Base-by-base conservation (phyloP, 768 basidiomycete genomes). In the Tephrocybe sp. region DNA sequence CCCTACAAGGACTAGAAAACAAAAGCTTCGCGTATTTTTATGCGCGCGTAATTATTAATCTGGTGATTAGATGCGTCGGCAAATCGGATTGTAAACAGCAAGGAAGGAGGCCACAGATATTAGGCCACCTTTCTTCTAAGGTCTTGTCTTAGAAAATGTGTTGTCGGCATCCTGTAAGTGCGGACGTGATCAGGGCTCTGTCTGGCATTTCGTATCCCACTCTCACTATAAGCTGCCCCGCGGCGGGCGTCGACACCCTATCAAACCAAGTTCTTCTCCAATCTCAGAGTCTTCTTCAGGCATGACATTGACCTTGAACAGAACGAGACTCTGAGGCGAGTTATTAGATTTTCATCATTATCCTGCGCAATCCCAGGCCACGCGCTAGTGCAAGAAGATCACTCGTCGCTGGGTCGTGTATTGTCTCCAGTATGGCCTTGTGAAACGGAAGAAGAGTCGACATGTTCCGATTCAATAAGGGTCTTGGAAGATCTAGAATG, bases 91-190 rank as follows among this genome's bases (percentile, higher is more conserved):
- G 87, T 25, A 99, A 70, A 96, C 89, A 11, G 98, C 73, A 57
- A 99, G 98, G 16, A 92, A 84, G 21, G 92, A 94, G 0, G 97
- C 98, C 25, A 98, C 87, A 6, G 91, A 91, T 41, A 98, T 78
- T 1, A 98, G 73, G 5, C 95, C 95, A 3, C 96, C 96, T 51
- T 79, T 78, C 52, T 87, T 86, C 71, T 98, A 98, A 45, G 98
- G 66, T 31, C 81, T 80, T 69, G 92, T 87, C 60, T 93, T 92
- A 69, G 41, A 26, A 41, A 32, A 44, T 27, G n/a, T 24, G 27
- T 56, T n/a, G 48, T 30, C 9, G 44, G 18, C 36, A 25, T 27
- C n/a, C 12, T 12, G 19, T 15, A 24, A 27, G 7, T 18, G 18
- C 15, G 21, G 4, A 37, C 19, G 27, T 8, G 15, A 27, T 19